Evolutionary conservation across 345 rosid species (phyloP), one percentile per base, ranked within the genome.

Genomic region (Luvunga scandens): DNA sequence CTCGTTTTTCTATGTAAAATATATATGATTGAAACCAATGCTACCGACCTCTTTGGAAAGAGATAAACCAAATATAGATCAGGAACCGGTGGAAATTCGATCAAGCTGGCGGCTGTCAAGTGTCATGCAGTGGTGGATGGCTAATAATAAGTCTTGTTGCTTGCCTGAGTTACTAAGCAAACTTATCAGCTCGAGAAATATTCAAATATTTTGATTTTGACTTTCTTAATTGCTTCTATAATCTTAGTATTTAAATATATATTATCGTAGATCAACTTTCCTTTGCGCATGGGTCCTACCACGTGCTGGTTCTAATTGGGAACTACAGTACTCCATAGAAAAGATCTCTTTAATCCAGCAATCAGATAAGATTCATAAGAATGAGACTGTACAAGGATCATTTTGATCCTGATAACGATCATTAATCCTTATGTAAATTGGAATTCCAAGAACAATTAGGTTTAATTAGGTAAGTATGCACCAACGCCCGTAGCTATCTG

Each of bases 101-200:
- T 42, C 27, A 36, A 61, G 69, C 66, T 61, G 57, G 77, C 69
- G 59, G 60, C 60, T 42, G 69, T 74, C 57, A 28, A 62, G 77
- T 61, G 59, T 61, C 68, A 25, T 73, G 33, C 5, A 73, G 28
- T 42, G 69, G 68, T 42, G 60, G 59, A 16, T 25, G 62, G 60
- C 27, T 56, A 19, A 19, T 31, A 16, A 24, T 31, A 28, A 31
- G n/a, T 55, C 55, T 78, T 79, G 55, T 79, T 77, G 67, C 78
- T 80, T 75, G 82, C 80, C 80, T 77, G 75, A 80, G 71, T 68
- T 75, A 61, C 63, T 27, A 79, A 84, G 83, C 74, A 61, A 76
- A 77, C 77, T 78, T 72, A 71, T 80, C 67, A 77, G 83, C 81
- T 82, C 87, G 87, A 84, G 85, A 79, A 73, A 82, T 66, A 71